Evolutionary conservation across 805 yeast genomes (phyloP), one percentile per base, ranked within the genome.

Genomic region (Barnettozyma pratensis): DNA sequence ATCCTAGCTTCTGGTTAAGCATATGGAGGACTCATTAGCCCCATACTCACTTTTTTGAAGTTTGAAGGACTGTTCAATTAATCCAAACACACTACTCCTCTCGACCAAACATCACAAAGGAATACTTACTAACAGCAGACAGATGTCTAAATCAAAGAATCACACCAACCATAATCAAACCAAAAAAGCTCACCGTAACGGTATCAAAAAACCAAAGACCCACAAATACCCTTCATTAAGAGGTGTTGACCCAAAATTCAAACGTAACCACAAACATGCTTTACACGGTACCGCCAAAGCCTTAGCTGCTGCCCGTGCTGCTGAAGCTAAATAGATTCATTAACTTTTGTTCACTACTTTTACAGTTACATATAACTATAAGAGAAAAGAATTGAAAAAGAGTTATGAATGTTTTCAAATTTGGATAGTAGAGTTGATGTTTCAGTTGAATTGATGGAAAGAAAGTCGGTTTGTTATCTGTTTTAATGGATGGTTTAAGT

Each of bases 171-270:
- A 94, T 80, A 94, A 94, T 95, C 98, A 92, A 80, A 87, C 86
- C 90, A 87, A 78, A 75, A 94, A 94, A 95, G 98, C 98, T 71
- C 99, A 94, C 97, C 91, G 85, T 75, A 94, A 94, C 87, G 99
- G 99, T 81, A 92, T 94, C 82, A 92, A 92, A 87, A 94, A 92
- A 91, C 97, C 97, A 68, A 87, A 82, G 85, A 85, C 96, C 72
- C 78, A 83, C 96, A 91, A 88, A 82, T 90, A 92, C 85, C 96
- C 97, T 65, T 91, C 98, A 62, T 82, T 89, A 77, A 92, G 88
- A 80, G 96, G 96, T 83, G 97, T 92, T 75, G 98, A 94, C 77
- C 84, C 99, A 73, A 94, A 94, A 86, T 94, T 94, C 96, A 84
- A 83, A 73, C 87, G 98, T 81, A 94, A 94, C 96, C 98, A 92